Conservation (phyloP, 2,329 filamentous ascomycete species). For the Fusarium concolor region DNA sequence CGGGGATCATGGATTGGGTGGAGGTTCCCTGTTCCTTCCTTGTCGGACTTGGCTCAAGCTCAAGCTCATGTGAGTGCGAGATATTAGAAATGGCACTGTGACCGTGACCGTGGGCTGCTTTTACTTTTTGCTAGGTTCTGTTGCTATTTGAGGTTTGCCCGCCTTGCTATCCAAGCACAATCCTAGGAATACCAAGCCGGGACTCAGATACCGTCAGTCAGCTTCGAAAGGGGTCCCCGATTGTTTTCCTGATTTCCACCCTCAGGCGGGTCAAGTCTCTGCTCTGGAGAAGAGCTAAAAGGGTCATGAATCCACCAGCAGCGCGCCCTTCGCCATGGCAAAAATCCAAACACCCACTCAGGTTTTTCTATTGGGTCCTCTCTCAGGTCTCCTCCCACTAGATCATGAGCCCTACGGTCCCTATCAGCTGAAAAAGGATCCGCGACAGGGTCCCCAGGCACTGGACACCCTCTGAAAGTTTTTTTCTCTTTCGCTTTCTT, state of each 20-base stretch:
- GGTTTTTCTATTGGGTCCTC: constrained; percentile 7
- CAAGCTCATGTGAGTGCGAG: constrained; percentile 30
- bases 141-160: constrained; percentile 31
- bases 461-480: constrained; percentile 17
- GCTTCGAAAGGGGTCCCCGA: constrained; percentile 25
- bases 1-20: constrained; percentile 37
- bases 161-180: constrained; percentile 25
- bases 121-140: constrained; percentile 1
- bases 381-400: background rate
- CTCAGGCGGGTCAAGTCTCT: constrained; percentile 33
- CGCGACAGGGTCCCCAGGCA: constrained; percentile 38
- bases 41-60: constrained; percentile 23
- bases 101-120: constrained; percentile 4
- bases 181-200: constrained; percentile 25
- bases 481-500: constrained; percentile 7
- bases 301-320: constrained; percentile 35
- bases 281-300: constrained; percentile 33
- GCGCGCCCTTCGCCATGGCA: constrained; percentile 6
- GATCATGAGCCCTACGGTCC: constrained; percentile 34
- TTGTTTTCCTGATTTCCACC: constrained; percentile 1
- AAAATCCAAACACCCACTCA: constrained; percentile 15
- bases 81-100: constrained; percentile 27
- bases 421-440: constrained; percentile 44
- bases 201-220: constrained; percentile 14
- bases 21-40: constrained; percentile 36